These are phyloP conservation scores for Camelina laxa DNA, from an alignment of 345 rosid genomes.

Conservation along the genomic window DNA sequence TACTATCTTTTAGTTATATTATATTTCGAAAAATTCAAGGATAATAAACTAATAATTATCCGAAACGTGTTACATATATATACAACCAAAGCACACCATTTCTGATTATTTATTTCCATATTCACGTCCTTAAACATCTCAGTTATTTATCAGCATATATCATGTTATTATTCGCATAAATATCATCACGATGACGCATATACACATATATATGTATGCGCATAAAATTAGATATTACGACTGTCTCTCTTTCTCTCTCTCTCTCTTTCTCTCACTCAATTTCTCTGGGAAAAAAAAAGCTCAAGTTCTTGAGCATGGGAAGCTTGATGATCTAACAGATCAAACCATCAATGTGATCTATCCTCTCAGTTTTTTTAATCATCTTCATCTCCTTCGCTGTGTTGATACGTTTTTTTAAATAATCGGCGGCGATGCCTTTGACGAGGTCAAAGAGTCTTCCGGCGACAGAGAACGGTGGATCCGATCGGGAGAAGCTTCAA, in stretches of 20 bases:
- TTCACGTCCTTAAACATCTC: too few relatives aligned
- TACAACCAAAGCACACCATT: too few relatives aligned
- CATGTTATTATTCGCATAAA: too few relatives aligned
- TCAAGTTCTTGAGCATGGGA: background rate
- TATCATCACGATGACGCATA: too few relatives aligned
- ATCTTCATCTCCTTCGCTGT: background rate
- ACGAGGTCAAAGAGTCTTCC: conserved; percentile 73
- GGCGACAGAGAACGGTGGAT: conserved; percentile 55
- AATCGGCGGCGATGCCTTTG: conserved; percentile 38
- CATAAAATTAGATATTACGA: background rate
- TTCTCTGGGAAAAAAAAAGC: background rate
- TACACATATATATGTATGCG: background rate
- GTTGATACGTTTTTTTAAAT: conserved; percentile 43
- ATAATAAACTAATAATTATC: too few relatives aligned
- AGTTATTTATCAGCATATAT: too few relatives aligned
- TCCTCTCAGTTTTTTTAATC: background rate
- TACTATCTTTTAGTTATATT: too few relatives aligned
- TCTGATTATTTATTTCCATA: too few relatives aligned
- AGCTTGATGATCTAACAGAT: background rate
- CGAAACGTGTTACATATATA: too few relatives aligned
- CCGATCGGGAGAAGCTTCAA: conserved; percentile 39
- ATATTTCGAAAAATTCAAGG: too few relatives aligned
- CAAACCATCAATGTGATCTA: conserved; percentile 20
- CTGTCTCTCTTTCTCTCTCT: background rate
- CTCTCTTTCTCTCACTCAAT: background rate